phyloP scores from a whole-genome alignment of 2,329 filamentous ascomycete genomes.

The Pseudogymnoascus sp. region DNA sequence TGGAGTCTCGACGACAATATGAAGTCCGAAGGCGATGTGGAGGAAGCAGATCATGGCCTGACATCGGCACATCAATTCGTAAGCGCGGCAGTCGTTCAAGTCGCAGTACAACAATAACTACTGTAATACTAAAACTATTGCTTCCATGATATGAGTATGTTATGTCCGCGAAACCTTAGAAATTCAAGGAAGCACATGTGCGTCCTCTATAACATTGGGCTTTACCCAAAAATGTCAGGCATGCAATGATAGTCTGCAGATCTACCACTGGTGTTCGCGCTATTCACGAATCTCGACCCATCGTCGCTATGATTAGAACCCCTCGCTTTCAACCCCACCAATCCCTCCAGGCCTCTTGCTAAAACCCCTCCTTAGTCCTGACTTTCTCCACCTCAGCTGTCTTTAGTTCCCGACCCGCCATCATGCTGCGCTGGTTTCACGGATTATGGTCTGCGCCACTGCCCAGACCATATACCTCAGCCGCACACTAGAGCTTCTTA shows the following conservation, averaged over 20 bases:
- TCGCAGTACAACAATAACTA: neutral
- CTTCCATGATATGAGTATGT: neutral
- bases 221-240: neutral
- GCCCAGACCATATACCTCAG: neutral
- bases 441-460: neutral
- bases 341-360: neutral
- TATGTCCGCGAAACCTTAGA: neutral
- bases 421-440: neutral
- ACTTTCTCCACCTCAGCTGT: neutral
- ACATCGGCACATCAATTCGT: neutral
- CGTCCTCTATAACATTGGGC: neutral
- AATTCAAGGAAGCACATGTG: too few relatives aligned
- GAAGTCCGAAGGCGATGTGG: constrained; percentile 25
- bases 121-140: neutral
- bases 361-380: neutral
- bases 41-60: neutral
- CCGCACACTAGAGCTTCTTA: neutral
- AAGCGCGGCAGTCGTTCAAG: neutral
- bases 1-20: constrained; percentile 30
- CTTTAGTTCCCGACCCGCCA: neutral
- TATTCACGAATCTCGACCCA: neutral
- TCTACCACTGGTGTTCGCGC: too few relatives aligned
- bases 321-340: neutral
- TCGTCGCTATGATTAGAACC: neutral
- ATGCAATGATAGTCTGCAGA: neutral